Evolutionary conservation across 1,284 basidiomycete genomes (phyloP), one percentile per base, ranked within the genome.

Genomic region (Heliocybe sulcata): DNA sequence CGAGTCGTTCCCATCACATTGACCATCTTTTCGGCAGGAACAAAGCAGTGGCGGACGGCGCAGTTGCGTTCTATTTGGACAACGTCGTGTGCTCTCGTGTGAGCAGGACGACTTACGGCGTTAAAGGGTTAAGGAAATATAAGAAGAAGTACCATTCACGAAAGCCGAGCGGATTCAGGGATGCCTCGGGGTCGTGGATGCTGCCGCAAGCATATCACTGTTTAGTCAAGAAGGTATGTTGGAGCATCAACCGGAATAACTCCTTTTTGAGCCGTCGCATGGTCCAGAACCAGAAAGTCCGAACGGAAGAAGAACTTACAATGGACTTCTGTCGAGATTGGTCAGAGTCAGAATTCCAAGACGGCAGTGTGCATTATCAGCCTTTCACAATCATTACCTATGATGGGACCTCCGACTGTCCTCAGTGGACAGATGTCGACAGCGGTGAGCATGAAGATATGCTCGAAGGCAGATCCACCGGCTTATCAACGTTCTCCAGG

Each of bases 41-140:
- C 58, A 82, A 82, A 57, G 80, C 78, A 1, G 81, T 82, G 0
- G 74, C 80, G 0, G 77, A 82, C 47, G 80, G 81, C 2, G 79
- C 77, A 0, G 67, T 82, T 19, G 80, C 76, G 0, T 82, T 73
- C 58, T 76, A 74, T 54, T 57, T 81, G 29, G 75, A 82, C 57
- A 77, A 75, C 54, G 71, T 70, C 20, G 79, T 54, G 9, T 29
- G 45, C 4, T 19, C 54, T 6, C 54, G 54, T 20, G 29, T 50
- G 31, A 45, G 27, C 4, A 8, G 31, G 27, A 23, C 20, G 11
- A 38, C 54, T 2, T 49, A 54, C 22, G 54, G 54, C 8, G 29
- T 45, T 4, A 23, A 26, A 6, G 22, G 45, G 6, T 16, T 19
- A 20, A n/a, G 3, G 2, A 45, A 12, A 11, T 26, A 53, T 45